Percentiles rank a stretch among this genome's conserved stretches.
Evolutionary conservation across 129 eudicot species (phyloP).

Genomic region (Flaveria sonorensis): DNA sequence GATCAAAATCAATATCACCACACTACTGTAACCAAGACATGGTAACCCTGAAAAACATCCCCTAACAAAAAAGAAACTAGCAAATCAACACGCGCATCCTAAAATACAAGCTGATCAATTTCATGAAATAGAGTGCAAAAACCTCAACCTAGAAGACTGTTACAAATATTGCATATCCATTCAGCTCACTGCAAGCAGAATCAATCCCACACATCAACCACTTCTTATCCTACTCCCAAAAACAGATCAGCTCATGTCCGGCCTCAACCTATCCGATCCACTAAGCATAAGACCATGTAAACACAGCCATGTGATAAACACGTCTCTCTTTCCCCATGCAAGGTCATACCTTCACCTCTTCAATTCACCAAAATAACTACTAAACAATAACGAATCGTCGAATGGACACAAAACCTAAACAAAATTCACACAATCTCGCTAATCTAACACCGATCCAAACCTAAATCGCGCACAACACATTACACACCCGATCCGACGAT

Average conservation of each 20-base stretch:
- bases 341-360: background rate
- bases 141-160: background rate
- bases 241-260: background rate
- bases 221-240: background rate
- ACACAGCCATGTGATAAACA: too few species aligned
- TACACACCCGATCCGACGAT: slow-evolving; percentile 14
- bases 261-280: background rate
- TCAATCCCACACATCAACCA: background rate
- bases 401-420: slow-evolving; percentile 6
- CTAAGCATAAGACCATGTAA: background rate
- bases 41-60: too few species aligned
- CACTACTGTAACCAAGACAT: background rate
- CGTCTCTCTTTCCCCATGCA: too few species aligned
- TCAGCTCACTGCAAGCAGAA: background rate
- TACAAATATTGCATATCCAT: background rate
- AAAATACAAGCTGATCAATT: too few species aligned
- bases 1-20: background rate
- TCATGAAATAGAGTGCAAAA: background rate
- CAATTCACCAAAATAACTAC: background rate
- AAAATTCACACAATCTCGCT: background rate
- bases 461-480: background rate
- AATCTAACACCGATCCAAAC: background rate
- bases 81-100: too few species aligned
- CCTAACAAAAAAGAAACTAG: too few species aligned
- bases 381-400: background rate